These are phyloP conservation scores for Pelagophyceae sp. DNA, from an alignment of 352 stramenopile genomes.

Conservation along the genomic window DNA sequence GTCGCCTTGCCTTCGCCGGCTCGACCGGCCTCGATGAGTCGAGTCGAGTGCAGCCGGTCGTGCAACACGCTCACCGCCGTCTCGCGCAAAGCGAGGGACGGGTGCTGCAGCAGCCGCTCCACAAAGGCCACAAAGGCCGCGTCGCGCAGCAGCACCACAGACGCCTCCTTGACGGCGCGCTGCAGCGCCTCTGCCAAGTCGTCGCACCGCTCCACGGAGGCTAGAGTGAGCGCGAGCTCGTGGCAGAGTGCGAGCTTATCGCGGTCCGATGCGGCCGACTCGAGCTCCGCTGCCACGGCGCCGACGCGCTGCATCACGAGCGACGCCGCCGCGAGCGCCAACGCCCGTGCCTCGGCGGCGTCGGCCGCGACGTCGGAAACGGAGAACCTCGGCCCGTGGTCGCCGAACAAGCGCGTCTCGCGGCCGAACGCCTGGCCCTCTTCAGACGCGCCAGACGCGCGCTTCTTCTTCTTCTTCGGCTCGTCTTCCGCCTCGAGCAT, in stretches of 20 bases:
- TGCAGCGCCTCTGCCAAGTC: background rate
- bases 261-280: background rate
- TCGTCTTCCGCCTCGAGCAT: background rate
- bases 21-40: background rate
- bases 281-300: background rate
- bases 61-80: background rate
- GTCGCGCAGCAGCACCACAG: background rate
- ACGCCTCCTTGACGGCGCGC: background rate
- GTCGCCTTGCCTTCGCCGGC: background rate
- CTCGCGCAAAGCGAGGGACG: background rate
- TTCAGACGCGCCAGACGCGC: background rate
- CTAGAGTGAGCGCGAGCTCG: background rate
- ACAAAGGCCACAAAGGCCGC: background rate
- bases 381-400: background rate
- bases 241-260: conserved; percentile 6
- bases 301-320: background rate
- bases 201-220: background rate
- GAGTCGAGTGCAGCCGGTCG: background rate
- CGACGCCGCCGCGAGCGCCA: background rate
- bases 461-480: background rate
- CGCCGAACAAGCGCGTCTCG: background rate
- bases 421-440: background rate
- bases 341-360: too few species aligned
- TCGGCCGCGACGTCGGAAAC: background rate
- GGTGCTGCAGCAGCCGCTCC: background rate